Percentiles rank a stretch among this genome's conserved stretches.
These are phyloP conservation scores for Hyphopichia homilentoma DNA, from an alignment of 805 yeast genomes.

Conservation along the genomic window DNA sequence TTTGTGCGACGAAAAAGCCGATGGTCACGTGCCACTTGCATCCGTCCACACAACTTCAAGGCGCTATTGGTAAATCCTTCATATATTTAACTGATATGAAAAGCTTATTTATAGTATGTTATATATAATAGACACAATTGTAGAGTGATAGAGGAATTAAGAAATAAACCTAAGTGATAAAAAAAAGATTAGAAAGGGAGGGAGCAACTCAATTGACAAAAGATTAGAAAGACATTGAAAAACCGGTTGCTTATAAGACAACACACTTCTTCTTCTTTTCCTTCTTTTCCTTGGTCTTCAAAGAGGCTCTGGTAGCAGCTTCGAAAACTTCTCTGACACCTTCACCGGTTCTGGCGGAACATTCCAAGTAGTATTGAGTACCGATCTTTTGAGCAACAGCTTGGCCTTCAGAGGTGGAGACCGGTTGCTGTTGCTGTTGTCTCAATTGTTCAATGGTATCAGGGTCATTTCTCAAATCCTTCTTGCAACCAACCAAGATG, in stretches of 20 bases:
- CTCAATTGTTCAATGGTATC: conserved; percentile 70
- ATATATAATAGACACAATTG: too few relatives aligned
- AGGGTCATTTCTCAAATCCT: conserved; percentile 81
- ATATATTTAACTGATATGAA: too few relatives aligned
- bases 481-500: conserved; percentile 88
- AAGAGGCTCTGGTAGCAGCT: conserved; percentile 88
- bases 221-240: too few relatives aligned
- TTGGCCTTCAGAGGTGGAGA: conserved; percentile 77
- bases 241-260: conserved; percentile 59
- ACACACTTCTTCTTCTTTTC: conserved; percentile 70
- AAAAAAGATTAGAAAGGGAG: not conserved
- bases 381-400: conserved; percentile 86
- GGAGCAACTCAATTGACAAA: conserved; percentile 1
- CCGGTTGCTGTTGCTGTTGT: conserved; percentile 77
- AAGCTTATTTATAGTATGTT: too few relatives aligned
- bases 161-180: too few relatives aligned
- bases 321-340: conserved; percentile 93
- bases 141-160: too few relatives aligned
- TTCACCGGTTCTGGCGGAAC: conserved; percentile 87
- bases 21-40: too few relatives aligned
- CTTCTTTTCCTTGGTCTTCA: conserved; percentile 58
- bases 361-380: conserved; percentile 81
- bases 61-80: too few relatives aligned
- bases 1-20: too few relatives aligned
- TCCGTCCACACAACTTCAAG: too few relatives aligned